Evolutionary conservation across 2,329 filamentous ascomycete species (phyloP).

Genomic region (Cercospora beticola): DNA sequence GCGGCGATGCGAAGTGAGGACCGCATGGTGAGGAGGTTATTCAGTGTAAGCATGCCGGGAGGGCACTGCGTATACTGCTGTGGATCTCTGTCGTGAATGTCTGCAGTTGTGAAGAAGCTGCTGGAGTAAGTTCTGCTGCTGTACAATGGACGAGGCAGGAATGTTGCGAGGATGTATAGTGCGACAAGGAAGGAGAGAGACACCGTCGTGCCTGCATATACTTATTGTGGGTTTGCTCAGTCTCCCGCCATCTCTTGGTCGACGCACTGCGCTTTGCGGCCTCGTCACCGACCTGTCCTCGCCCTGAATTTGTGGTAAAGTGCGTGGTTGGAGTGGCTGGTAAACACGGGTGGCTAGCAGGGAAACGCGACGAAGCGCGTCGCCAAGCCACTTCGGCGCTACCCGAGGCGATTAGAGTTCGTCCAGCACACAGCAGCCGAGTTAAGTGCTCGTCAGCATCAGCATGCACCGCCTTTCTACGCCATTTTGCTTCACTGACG

Average conservation of each 20-base stretch:
- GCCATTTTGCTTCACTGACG: neutral
- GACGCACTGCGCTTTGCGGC: neutral
- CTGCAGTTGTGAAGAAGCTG: neutral
- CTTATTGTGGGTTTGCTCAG: conserved; percentile 13
- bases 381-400: neutral
- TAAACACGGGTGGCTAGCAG: neutral
- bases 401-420: neutral
- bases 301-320: neutral
- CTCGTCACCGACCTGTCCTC: neutral
- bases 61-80: conserved; percentile 2
- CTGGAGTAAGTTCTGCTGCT: neutral
- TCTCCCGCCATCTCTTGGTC: conserved; percentile 10
- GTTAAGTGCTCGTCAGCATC: neutral
- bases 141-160: conserved; percentile 10
- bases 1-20: conserved; percentile 39
- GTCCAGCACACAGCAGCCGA: neutral
- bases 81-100: neutral
- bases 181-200: conserved; percentile 5
- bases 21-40: conserved; percentile 34
- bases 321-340: neutral
- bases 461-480: neutral
- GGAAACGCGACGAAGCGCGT: neutral
- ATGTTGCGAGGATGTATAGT: conserved; percentile 11
- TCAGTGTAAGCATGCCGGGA: conserved; percentile 29
- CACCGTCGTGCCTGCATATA: conserved; percentile 3